Evolutionary conservation across 805 yeast species (phyloP), one percentile per base, ranked within the genome.

Genomic region (Wickerhamomyces xylosicus): DNA sequence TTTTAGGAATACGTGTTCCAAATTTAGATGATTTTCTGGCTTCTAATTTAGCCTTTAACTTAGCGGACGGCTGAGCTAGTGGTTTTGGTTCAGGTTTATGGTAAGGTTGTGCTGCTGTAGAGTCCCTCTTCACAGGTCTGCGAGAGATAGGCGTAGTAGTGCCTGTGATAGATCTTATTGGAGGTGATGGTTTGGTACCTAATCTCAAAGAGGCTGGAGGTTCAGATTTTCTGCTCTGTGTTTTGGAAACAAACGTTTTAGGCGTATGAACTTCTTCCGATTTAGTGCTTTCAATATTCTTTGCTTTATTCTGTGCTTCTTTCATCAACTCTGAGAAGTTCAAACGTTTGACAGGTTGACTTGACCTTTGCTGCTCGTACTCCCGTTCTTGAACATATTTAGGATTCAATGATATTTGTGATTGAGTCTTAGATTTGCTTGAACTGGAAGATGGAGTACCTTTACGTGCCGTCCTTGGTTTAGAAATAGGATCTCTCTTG

Each of bases 291-390:
- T 36, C 32, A 11, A 42, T 37, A 3, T 19, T n/a, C 22, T 42
- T 50, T 15, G 40, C 47, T 38, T 61, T 71, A 28, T 61, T 54
- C 18, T 71, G 67, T 1, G 81, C 82, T 49, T 70, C 70, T 43
- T 67, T 71, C 78, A 77, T 74, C 38, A 77, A 55, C 39, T 76
- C 79, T 20, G 67, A 67, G 48, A 74, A 77, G 15, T 72, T 58
- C 55, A 74, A 55, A 47, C 73, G 71, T 45, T 70, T 71, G 7
- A 50, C 53, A 14, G 64, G 56, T 6, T 52, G 35, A 4, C 32
- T 25, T 15, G 42, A 34, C 19, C 42, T 21, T 37, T 33, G 34
- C 21, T 13, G 29, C 14, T 6, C 42, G 7, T 7, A 37, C 19
- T 13, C 19, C 8, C 20, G 40, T 4, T 40, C 33, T 34, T 19